These are phyloP conservation scores for Pseudocercospora fijiensis DNA, from an alignment of 2,329 filamentous ascomycete species.

Conservation along the genomic window DNA sequence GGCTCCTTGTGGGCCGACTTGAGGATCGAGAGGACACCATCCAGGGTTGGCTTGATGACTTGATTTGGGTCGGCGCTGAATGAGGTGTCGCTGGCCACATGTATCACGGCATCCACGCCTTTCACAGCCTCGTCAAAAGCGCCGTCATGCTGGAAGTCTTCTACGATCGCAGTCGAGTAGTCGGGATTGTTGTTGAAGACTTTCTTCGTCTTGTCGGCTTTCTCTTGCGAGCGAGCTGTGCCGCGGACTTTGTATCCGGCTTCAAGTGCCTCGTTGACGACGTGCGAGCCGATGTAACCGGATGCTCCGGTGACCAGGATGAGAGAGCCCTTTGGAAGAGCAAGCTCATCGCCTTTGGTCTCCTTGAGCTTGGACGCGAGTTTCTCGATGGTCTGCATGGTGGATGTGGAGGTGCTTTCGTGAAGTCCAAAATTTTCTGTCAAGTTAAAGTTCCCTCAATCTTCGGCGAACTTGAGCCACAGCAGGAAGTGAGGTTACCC, in stretches of 20 bases:
- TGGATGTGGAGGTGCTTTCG: not conserved
- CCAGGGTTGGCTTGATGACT: constrained; percentile 45
- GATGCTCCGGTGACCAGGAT: constrained; percentile 36
- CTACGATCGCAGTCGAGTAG: constrained; percentile 25
- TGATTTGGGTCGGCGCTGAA: constrained; percentile 44
- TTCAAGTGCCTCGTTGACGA: constrained; percentile 33
- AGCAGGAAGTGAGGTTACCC: not conserved
- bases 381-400: constrained; percentile 4
- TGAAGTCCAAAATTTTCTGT: not conserved
- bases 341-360: constrained; percentile 9
- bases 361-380: constrained; percentile 8
- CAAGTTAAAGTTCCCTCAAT: too few species aligned
- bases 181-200: constrained; percentile 26
- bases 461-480: not conserved
- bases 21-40: constrained; percentile 35
- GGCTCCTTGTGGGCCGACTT: constrained; percentile 44
- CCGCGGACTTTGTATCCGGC: constrained; percentile 36
- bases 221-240: constrained; percentile 29
- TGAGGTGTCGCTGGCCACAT: constrained; percentile 47
- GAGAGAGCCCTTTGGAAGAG: constrained; percentile 30
- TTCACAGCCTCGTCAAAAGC: constrained; percentile 44
- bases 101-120: constrained; percentile 47
- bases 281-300: constrained; percentile 34
- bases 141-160: constrained; percentile 32
- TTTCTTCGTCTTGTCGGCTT: constrained; percentile 25